phyloP scores from a whole-genome alignment of 2,329 filamentous ascomycete species.

The Drechslerella coelobrocha region DNA sequence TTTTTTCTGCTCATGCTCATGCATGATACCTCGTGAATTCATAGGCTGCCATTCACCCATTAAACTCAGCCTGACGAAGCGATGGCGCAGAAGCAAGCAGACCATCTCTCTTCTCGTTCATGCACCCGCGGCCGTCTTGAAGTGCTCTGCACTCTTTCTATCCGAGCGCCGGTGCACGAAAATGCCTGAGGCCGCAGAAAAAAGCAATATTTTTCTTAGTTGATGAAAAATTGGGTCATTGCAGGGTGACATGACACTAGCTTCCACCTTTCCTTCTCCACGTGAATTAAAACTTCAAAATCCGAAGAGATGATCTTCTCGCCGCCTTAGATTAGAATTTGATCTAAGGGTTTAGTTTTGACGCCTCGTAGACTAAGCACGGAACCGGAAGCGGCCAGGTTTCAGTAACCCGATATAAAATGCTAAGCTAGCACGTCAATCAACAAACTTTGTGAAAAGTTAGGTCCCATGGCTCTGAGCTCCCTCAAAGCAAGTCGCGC shows the following conservation, averaged over 20 bases:
- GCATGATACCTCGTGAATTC: not conserved
- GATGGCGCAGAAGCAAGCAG: not conserved
- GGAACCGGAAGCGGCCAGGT: not conserved
- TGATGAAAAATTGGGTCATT: too few species aligned
- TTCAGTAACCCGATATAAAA: not conserved
- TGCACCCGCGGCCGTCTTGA: not conserved
- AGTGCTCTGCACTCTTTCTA: too few species aligned
- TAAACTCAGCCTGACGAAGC: not conserved
- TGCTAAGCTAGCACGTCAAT: too few species aligned
- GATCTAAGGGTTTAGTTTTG: too few species aligned
- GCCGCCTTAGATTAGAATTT: too few species aligned
- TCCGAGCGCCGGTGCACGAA: too few species aligned
- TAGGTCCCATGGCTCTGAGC: not conserved
- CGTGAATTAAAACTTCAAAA: too few species aligned
- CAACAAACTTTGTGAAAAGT: not conserved
- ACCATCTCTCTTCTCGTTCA: not conserved
- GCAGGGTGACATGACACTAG: too few species aligned
- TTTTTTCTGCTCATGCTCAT: not conserved
- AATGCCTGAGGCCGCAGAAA: too few species aligned
- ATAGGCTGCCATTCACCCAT: not conserved
- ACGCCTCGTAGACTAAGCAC: not conserved
- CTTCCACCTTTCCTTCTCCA: too few species aligned
- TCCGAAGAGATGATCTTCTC: too few species aligned
- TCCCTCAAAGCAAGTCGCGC: slow-evolving; percentile 2
- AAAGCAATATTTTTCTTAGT: too few species aligned